Evolutionary conservation across 139 green algal species (phyloP), one percentile per base, ranked within the genome.

Genomic region (Bryopsis sp.): DNA sequence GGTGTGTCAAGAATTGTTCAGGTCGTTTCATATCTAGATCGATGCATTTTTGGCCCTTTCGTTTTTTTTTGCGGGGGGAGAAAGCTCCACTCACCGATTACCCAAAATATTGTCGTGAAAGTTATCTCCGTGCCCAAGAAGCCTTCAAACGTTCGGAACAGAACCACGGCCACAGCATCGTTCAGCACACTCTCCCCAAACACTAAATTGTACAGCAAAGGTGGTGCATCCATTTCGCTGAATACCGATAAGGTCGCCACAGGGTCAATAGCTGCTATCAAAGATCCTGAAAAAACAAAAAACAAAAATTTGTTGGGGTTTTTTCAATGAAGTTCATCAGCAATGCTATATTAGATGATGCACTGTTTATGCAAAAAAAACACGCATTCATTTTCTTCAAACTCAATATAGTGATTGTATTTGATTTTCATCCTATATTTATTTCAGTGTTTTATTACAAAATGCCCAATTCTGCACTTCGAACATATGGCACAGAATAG

Each of bases 181-280:
- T 95, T 95, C 0, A 95, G 72, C 39, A 95, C 86, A 32, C 63
- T 82, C 73, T 95, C 88, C 2, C 88, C 88, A 72, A 95, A 94
- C 37, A 95, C 88, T 34, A 92, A 75, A 38, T 84, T 83, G 75
- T 95, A 91, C 37, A 95, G 73, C 35, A 92, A 74, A 28, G 70
- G 59, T 38, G 88, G 58, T 7, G 78, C 87, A 29, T 75, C 39
- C 2, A 87, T 74, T 8, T 58, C 32, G 50, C 78, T 39, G 50
- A 87, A 87, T 26, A 87, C 72, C 7, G 81, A 78, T 32, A 87
- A 72, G 48, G 84, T 79, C 2, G 79, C 81, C n/a, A 86, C 80
- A 73, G 82, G 74, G n/a, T 48, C 43, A 11, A 71, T 50, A 6
- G 50, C 50, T 6, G 50, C 31, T 36, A 61, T 62, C 34, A 1